Base-by-base conservation (phyloP, 345 rosid species). In the Angophora floribunda region DNA sequence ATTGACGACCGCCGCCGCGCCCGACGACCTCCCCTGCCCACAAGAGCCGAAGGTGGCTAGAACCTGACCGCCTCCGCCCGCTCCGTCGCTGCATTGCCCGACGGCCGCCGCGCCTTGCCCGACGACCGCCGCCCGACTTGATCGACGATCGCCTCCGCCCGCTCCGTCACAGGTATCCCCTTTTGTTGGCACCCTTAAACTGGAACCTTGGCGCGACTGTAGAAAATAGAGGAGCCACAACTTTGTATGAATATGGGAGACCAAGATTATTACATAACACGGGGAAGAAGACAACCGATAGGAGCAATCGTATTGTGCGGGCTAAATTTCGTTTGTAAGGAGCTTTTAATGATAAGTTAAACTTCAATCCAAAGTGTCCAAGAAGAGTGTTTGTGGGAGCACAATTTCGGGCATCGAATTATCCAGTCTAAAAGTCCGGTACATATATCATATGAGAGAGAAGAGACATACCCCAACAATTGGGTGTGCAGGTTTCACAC, bases 151-250 rank as follows among this genome's bases (percentile, higher is more conserved):
- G n/a, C n/a, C n/a, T n/a, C n/a, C n/a, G n/a, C n/a, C n/a, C n/a
- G n/a, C n/a, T n/a, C n/a, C 12, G 99, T 91, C 67, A 98, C 99
- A 30, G 99, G 99, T 89, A 98, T 94, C 99, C 99, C 91, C 97
- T 93, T 92, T 95, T 98, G 97, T 98, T 98, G 53, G 99, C 99
- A 90, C 99, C 99, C 92, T 97, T 98, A 89, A 98, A 96, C 92
- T 96, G 99, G 90, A 93, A 92, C 94, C 92, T 94, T 22, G 99
- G 99, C 6, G 89, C 97, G 7, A 98, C 89, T 91, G 96, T 90
- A 82, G 99, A 97, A 91, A 98, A 93, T 85, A 98, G 80, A 50
- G 99, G 99, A 88, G 99, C 99, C 86, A 98, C 92, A 13, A 97
- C 99, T n/a, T 99, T 98, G 93, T 89, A 89, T 13, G 50, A 89